Percentiles rank a stretch among this genome's conserved stretches.
Conservation (phyloP, 1,139 yeast genomes). For the Cylindricascospora bacillispora region DNA sequence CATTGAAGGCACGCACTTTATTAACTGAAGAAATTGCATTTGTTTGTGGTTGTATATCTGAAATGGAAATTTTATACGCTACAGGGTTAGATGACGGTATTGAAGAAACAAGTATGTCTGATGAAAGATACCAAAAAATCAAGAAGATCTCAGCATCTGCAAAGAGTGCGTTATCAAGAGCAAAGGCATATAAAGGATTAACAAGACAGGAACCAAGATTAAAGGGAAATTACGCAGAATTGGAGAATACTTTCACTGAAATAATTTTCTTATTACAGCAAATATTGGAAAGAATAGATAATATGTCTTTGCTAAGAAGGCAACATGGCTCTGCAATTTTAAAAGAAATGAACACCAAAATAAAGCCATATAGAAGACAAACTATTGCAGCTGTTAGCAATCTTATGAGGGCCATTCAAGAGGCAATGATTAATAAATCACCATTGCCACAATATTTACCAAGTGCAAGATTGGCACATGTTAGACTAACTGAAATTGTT, state of each 20-base stretch:
- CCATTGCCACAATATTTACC: constrained; percentile 40
- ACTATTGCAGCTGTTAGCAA: constrained; percentile 29
- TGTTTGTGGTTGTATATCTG: constrained; percentile 30
- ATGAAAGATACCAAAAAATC: constrained; percentile 21
- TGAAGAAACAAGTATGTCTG: constrained; percentile 17
- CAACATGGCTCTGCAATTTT: constrained; percentile 35
- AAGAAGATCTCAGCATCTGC: constrained; percentile 27
- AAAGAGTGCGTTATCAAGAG: constrained; percentile 29
- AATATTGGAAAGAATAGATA: constrained; percentile 36
- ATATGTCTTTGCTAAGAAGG: constrained; percentile 32
- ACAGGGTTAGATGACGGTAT: constrained; percentile 31
- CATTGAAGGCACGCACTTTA: constrained; percentile 36
- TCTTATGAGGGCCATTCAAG: constrained; percentile 31
- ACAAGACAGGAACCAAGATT: constrained; percentile 37
- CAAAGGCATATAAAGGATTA: constrained; percentile 30
- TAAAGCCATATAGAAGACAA: constrained; percentile 34
- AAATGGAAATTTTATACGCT: constrained; percentile 29
- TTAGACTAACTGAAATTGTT: constrained; percentile 24
- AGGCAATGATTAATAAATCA: constrained; percentile 31
- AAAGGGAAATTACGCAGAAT: constrained; percentile 33
- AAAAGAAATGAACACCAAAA: constrained; percentile 32
- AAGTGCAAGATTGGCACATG: constrained; percentile 36
- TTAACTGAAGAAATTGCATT: constrained; percentile 30
- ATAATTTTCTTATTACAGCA: constrained; percentile 35
- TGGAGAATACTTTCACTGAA: constrained; percentile 31